Base-by-base conservation (phyloP, 108 stramenopile species). In the Discostella stelligeroides region DNA sequence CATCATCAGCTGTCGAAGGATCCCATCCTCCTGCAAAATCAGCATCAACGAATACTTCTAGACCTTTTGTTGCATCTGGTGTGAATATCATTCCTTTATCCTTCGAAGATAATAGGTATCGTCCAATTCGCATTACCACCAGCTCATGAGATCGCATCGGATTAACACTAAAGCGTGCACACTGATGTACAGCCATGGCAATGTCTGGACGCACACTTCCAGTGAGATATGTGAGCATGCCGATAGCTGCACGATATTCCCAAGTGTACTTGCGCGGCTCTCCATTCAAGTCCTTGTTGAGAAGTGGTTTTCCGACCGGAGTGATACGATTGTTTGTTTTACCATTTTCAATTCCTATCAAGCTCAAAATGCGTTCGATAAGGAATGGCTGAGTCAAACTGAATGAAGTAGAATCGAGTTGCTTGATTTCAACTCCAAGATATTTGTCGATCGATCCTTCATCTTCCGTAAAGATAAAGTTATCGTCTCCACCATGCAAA, bases 41-140 rank as follows among this genome's bases (percentile, higher is more conserved):
- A 14, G 81, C 82, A 65, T 85, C 84, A 1, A 68, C 84, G 59
- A 64, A 80, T 20, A 66, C 57, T 58, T 87, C 86, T 1, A 87
- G 72, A 12, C 66, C 54, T 24, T 50, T 49, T 15, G 51, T 34
- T 11, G 28, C 9, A 30, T 72, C 59, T 20, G 82, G 82, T 0
- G 34, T 66, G 41, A 82, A 46, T 14, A 75, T 80, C 13, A 65
- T 71, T 0, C 88, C 85, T 62, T 81, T 62, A 17, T 85, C 57
- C 1, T 41, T 21, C 7, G 82, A 85, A 15, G 64, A 29, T 0
- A 55, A 48, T 20, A 88, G 62, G 61, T 88, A 88, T 12, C 81
- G 73, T 7, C 70, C 59, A 59, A 88, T 88, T 12, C 59, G 43
- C 60, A 80, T 88, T 0, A 88, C 68, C 4, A 79, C 79, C 38